Conservation (phyloP, 306 rosid species). For the Begonia peltatifolia region DNA sequence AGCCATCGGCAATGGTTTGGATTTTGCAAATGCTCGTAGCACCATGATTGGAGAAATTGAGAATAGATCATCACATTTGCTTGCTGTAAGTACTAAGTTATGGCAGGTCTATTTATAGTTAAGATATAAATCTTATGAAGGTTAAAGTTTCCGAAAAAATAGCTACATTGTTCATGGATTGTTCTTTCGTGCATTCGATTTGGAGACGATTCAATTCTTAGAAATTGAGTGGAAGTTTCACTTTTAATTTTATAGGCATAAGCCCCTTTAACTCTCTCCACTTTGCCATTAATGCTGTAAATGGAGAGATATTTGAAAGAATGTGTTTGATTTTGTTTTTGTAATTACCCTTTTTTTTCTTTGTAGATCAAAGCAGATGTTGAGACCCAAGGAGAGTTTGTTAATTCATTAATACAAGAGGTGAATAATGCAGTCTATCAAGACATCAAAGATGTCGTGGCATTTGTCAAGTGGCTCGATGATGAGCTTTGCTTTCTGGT, state of each 20-base stretch:
- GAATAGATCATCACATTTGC: conserved; percentile 92
- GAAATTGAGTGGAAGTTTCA: too few species aligned
- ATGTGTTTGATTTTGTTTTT: not conserved
- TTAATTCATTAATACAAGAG: conserved; percentile 79
- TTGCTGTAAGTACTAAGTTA: conserved; percentile 57
- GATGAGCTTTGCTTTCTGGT: conserved; percentile 99
- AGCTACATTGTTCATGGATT: too few species aligned
- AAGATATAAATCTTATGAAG: too few species aligned
- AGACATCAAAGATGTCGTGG: conserved; percentile 83
- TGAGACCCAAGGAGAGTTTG: conserved; percentile 96
- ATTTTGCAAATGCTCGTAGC: conserved; percentile 84
- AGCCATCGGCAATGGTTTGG: conserved; percentile 52
- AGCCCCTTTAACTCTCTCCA: not conserved
- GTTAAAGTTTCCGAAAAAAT: too few species aligned
- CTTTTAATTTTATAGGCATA: not conserved
- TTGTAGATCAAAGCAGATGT: conserved; percentile 89
- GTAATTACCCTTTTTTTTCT: conserved; percentile 2
- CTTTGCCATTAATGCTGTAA: not conserved
- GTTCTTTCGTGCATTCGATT: too few species aligned
- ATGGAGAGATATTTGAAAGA: too few species aligned
- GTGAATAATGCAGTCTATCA: conserved; percentile 78
- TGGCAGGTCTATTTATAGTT: too few species aligned
- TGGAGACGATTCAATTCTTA: too few species aligned
- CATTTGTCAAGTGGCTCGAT: conserved; percentile 94
- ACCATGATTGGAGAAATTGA: conserved; percentile 98